A percentile compares a stretch with the other conserved stretches of the same genome.
phyloP scores from a whole-genome alignment of 169 alveolate species.

The Cryptosporidium muris region DNA sequence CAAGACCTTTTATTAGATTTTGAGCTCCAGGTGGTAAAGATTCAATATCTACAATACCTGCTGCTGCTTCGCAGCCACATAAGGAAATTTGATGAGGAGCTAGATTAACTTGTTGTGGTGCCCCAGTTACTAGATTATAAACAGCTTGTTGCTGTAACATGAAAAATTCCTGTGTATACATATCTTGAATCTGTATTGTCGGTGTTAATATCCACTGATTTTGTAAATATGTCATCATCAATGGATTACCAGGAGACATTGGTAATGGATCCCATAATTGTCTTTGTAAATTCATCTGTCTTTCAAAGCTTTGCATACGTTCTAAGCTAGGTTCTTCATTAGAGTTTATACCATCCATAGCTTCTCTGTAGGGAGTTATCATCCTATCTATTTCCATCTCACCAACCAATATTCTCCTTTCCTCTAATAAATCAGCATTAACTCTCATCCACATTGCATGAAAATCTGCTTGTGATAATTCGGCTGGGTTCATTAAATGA shows the following conservation, averaged over 20 bases:
- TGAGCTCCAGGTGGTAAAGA: slow-evolving; percentile 70
- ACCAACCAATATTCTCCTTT: slow-evolving; percentile 72
- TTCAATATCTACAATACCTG: slow-evolving; percentile 66
- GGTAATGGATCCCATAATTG: slow-evolving; percentile 77
- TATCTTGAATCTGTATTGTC: slow-evolving; percentile 77
- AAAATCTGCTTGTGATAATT: slow-evolving; percentile 85
- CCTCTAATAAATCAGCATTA: slow-evolving; percentile 81
- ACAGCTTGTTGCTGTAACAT: slow-evolving; percentile 79
- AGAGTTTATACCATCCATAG: slow-evolving; percentile 69
- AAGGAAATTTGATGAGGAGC: slow-evolving; percentile 79
- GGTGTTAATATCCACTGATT: slow-evolving; percentile 79
- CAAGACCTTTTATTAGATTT: slow-evolving; percentile 59
- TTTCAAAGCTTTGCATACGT: slow-evolving; percentile 70
- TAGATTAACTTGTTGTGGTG: slow-evolving; percentile 78
- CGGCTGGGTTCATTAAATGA: slow-evolving; percentile 84
- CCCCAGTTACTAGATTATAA: slow-evolving; percentile 76
- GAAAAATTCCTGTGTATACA: slow-evolving; percentile 81
- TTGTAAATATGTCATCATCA: slow-evolving; percentile 80
- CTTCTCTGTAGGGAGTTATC: slow-evolving; percentile 69
- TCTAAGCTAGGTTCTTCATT: slow-evolving; percentile 68
- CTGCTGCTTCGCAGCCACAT: slow-evolving; percentile 71
- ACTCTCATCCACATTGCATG: slow-evolving; percentile 90
- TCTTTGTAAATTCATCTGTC: slow-evolving; percentile 69
- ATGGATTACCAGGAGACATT: slow-evolving; percentile 80
- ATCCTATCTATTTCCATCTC: slow-evolving; percentile 68